Percentiles rank a stretch among this genome's conserved stretches.
phyloP scores from a whole-genome alignment of 495 filamentous ascomycete genomes.

The Podospora pseudocomata region DNA sequence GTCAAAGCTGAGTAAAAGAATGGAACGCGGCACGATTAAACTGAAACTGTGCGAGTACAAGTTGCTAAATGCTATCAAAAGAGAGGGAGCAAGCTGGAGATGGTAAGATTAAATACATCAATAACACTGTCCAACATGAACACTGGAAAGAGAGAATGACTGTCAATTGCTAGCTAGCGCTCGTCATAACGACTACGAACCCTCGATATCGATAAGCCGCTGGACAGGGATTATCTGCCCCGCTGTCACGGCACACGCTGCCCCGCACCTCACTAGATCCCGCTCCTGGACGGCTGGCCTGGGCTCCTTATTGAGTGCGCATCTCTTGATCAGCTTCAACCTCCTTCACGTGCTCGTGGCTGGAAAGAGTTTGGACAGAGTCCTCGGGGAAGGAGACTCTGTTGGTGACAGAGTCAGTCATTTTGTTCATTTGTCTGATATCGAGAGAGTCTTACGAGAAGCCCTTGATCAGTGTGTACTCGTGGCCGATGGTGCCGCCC shows the following conservation, averaged over 20 bases:
- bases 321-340: conserved; percentile 73
- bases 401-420: conserved; percentile 8
- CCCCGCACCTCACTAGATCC: conserved; percentile 15
- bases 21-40: background rate
- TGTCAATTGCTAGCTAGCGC: conserved; percentile 3
- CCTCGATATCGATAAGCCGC: background rate
- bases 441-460: conserved; percentile 66
- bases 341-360: conserved; percentile 61
- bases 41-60: too few species aligned
- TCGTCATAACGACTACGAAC: background rate
- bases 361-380: conserved; percentile 56
- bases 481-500: conserved; percentile 77
- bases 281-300: background rate
- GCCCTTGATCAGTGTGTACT: conserved; percentile 82
- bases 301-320: conserved; percentile 57
- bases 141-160: background rate
- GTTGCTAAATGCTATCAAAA: background rate
- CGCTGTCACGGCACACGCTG: conserved; percentile 15
- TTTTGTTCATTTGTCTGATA: background rate
- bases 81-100: background rate
- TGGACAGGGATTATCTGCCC: conserved; percentile 1
- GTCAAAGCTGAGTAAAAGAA: background rate
- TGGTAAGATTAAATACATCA: too few species aligned
- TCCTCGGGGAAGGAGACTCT: conserved; percentile 75
- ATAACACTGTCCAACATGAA: background rate